Base-by-base conservation (phyloP, 306 rosid species). In the Acmispon strigosus region DNA sequence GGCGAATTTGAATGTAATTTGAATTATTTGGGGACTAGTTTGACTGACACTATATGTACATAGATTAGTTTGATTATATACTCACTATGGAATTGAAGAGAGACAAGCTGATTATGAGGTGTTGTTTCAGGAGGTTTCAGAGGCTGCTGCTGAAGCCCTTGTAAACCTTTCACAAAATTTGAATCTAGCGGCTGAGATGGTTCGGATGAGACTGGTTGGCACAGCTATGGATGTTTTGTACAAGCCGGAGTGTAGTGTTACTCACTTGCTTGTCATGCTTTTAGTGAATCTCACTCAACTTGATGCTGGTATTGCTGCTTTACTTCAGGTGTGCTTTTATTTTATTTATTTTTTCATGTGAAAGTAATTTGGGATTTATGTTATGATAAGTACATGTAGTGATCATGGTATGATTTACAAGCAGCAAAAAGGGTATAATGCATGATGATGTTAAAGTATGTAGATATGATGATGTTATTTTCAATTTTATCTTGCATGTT, bases 271-370 rank as follows among this genome's bases (percentile, higher is more conserved):
- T 81, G 92, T 85, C 7, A 93, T 93, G 98, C 96, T 90, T 73
- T 83, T 93, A 59, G 97, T 93, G 29, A 93, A 93, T 79, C 87
- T 93, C 66, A 93, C 98, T 8, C 98, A 90, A 70, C 78, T 80
- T 56, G 94, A 86, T 74, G 82, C 76, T 42, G 97, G 96, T 41
- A 75, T 51, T 29, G 69, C 81, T 78, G 79, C 89, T 54, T 80
- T 90, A 83, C 97, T 93, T 59, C 98, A 93, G 98, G 98, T 90
- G 45, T 2, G 32, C 32, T 27, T 27, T 27, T 4, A 27, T 27
- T 27, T 27, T 1, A 22, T 22, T 2, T 22, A 27, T 27, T 2
- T 22, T 1, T 27, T 27, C 32, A 27, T 27, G 3, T 32, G 13
- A 44, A 41, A 24, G 1, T 19, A 14, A 24, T 70, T 36, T 37